phyloP scores from a whole-genome alignment of 1,284 basidiomycete species.

The Pseudozyma flocculosa region DNA sequence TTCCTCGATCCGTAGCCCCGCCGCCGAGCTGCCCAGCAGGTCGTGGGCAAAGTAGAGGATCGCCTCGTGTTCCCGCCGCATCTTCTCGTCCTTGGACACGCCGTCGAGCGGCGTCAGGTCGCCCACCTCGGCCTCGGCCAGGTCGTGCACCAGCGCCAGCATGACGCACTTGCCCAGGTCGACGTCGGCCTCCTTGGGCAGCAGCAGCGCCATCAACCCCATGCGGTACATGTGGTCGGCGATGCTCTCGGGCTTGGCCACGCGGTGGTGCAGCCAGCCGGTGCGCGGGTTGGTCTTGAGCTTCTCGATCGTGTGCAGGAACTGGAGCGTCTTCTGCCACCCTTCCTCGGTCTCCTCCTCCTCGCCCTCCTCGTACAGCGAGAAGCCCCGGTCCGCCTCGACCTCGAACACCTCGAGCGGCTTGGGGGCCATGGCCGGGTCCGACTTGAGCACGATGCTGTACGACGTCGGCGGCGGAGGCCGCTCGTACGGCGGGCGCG shows the following conservation, averaged over 20 bases:
- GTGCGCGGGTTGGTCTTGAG: slow-evolving; percentile 55
- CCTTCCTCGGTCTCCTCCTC: slow-evolving; percentile 32
- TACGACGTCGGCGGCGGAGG: slow-evolving; percentile 47
- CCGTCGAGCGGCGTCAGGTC: slow-evolving; percentile 90
- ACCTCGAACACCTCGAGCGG: slow-evolving; percentile 30
- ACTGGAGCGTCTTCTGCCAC: slow-evolving; percentile 42
- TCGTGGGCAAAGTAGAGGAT: slow-evolving; percentile 87
- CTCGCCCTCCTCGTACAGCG: slow-evolving; percentile 27
- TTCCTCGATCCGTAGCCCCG: slow-evolving; percentile 73
- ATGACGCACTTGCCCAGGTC: slow-evolving; percentile 72
- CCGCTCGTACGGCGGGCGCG: slow-evolving; percentile 43
- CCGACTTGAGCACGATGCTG: slow-evolving; percentile 26
- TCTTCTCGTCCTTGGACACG: slow-evolving; percentile 78
- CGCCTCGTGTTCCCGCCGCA: slow-evolving; percentile 77
- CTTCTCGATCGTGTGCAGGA: slow-evolving; percentile 51
- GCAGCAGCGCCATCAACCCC: slow-evolving; percentile 85
- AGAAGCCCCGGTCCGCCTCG: slow-evolving; percentile 21
- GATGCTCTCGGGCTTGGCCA: slow-evolving; percentile 64
- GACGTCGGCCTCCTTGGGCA: slow-evolving; percentile 64
- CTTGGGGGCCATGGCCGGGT: slow-evolving; percentile 28
- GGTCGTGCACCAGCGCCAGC: slow-evolving; percentile 88
- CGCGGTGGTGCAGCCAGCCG: slow-evolving; percentile 54
- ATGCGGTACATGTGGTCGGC: slow-evolving; percentile 98
- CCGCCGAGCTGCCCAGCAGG: slow-evolving; percentile 80
- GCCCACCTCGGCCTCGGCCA: slow-evolving; percentile 94